phyloP scores from a whole-genome alignment of 2,329 filamentous ascomycete genomes.

The Teratosphaeriaceae sp. region DNA sequence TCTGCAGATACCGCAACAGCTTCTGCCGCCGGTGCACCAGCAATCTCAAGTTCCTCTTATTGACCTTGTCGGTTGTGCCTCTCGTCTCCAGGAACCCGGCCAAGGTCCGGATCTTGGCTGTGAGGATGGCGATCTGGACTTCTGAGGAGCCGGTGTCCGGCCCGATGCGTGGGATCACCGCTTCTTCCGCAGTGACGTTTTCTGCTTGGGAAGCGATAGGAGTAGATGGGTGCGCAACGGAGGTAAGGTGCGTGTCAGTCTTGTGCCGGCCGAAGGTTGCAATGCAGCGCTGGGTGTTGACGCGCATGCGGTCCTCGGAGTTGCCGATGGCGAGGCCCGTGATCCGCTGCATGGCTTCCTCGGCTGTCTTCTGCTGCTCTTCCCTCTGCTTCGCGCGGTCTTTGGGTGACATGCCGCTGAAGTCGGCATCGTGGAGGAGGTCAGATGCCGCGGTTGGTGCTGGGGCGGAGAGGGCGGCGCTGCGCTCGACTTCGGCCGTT shows the following conservation, averaged over 20 bases:
- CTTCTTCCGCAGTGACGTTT: not conserved
- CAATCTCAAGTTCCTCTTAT: conserved; percentile 81
- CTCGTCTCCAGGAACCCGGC: conserved; percentile 63
- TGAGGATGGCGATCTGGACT: conserved; percentile 95
- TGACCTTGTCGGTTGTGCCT: conserved; percentile 82
- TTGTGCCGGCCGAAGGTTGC: conserved; percentile 85
- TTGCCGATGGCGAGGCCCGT: conserved; percentile 69
- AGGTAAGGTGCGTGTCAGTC: conserved; percentile 65
- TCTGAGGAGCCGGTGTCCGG: conserved; percentile 92
- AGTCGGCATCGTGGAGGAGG: not conserved
- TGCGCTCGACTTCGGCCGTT: conserved; percentile 57
- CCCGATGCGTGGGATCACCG: conserved; percentile 57
- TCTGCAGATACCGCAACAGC: conserved; percentile 76
- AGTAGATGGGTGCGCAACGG: conserved; percentile 17
- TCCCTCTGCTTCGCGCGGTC: conserved; percentile 37
- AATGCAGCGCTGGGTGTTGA: conserved; percentile 79
- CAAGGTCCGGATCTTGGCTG: conserved; percentile 81
- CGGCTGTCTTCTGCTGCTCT: conserved; percentile 49
- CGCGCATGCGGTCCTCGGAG: conserved; percentile 68
- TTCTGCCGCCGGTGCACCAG: conserved; percentile 87
- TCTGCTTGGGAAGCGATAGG: not conserved
- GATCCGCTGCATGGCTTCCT: conserved; percentile 73
- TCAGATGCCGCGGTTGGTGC: conserved; percentile 7
- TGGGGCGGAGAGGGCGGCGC: conserved; percentile 50
- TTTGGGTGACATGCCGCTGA: conserved; percentile 27